Evolutionary conservation across 768 basidiomycete genomes (phyloP), one percentile per base, ranked within the genome.

Genomic region (Panaeolus cyanescens): DNA sequence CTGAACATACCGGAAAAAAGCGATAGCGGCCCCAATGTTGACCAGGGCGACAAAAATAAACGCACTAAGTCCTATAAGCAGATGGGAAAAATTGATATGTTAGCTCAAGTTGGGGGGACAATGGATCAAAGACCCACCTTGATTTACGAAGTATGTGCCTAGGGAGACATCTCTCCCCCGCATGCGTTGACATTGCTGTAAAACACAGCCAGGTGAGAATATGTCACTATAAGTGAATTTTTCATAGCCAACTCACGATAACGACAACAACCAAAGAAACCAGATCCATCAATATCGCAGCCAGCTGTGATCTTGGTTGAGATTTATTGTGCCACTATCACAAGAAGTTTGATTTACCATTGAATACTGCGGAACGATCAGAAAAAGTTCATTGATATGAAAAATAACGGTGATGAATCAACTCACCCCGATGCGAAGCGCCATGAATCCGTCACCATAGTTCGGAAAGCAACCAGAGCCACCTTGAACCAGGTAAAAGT

Each of bases 401-500:
- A 34, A 15, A 54, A 32, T 10, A 42, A 59, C 60, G 58, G 20
- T 32, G 64, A 54, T 32, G 50, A 17, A 60, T 22, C 56, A 20
- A 69, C 76, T 66, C 45, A 79, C 77, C 32, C 73, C 72, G 22
- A 79, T 70, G 10, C 77, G 64, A 36, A 72, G 59, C 17, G 67
- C 76, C 68, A 74, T 70, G 19, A 65, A 60, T 6, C 68, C 71
- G 12, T 65, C 55, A 4, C 72, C 71, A 55, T 79, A 80, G 37
- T 77, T 72, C 1, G 79, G 75, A 56, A 77, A 80, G 59, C 78
- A 80, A 5, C 79, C 79, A 0, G 74, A 75, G 1, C 68, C 70
- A 0, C 69, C 68, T 5, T 73, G 54, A 6, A 68, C 5, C 8
- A 64, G 20, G 56, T 70, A 77, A 2, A 69, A 61, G 17, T 61